Conservation (phyloP, 768 basidiomycete species). For the Hirschioporus abietinus region DNA sequence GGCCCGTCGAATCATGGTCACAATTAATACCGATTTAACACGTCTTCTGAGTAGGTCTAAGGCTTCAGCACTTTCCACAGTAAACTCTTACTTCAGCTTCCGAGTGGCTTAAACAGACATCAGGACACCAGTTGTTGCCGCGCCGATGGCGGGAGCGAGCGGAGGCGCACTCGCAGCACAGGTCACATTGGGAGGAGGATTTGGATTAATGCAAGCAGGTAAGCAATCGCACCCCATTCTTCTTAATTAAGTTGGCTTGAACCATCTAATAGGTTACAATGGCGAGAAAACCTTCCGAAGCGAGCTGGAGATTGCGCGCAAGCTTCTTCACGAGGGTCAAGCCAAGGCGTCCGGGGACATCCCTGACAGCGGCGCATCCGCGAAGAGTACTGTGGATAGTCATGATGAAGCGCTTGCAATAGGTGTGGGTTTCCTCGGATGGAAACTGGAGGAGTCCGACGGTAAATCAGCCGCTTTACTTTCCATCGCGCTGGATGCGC, state of each 20-base stretch:
- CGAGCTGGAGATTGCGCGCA: constrained; percentile 52
- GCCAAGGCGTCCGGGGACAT: not conserved
- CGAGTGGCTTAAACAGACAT: constrained; percentile 37
- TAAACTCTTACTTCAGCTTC: not conserved
- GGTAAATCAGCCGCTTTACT: constrained; percentile 36
- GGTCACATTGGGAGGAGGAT: constrained; percentile 64
- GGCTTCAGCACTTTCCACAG: not conserved
- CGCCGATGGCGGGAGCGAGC: constrained; percentile 68
- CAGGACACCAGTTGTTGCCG: constrained; percentile 53
- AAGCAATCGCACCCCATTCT: constrained; percentile 2
- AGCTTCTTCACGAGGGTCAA: constrained; percentile 23
- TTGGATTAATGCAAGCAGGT: constrained; percentile 73
- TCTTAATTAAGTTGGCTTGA: constrained; percentile 8
- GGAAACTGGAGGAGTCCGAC: constrained; percentile 53
- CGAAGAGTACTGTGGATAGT: not conserved
- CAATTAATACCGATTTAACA: not conserved
- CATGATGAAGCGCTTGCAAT: constrained; percentile 38
- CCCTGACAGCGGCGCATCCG: not conserved
- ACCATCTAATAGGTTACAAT: constrained; percentile 38
- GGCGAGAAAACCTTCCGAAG: constrained; percentile 36
- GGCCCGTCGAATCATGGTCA: not conserved
- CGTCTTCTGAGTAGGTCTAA: not conserved
- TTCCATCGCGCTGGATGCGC: constrained; percentile 43
- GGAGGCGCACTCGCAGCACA: constrained; percentile 56
- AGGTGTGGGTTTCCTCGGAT: constrained; percentile 72